Evolutionary conservation across 2,329 filamentous ascomycete species (phyloP).

Genomic region (Ceratocystiopsis sp.): DNA sequence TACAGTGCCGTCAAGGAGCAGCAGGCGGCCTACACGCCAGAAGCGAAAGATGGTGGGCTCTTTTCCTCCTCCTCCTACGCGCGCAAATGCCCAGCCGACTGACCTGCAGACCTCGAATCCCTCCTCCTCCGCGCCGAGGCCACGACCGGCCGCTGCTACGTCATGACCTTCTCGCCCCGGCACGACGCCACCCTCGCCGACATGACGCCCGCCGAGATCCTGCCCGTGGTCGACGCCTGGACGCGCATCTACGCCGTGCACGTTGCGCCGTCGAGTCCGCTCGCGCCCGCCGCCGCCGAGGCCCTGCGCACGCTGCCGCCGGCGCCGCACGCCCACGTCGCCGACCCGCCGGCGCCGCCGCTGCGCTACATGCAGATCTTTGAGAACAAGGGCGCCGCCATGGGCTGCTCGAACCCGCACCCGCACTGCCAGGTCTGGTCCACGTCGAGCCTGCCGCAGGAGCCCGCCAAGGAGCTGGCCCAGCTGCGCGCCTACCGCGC

Average conservation of each 20-base stretch:
- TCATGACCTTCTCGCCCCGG: constrained; percentile 80
- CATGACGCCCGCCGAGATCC: constrained; percentile 57
- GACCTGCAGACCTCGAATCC: constrained; percentile 48
- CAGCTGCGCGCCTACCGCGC: constrained; percentile 64
- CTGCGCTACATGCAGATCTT: constrained; percentile 99
- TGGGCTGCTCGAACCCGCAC: constrained; percentile 98
- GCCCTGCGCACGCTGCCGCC: constrained; percentile 20
- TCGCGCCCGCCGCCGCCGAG: constrained; percentile 26
- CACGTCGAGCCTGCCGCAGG: constrained; percentile 77
- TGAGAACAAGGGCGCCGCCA: constrained; percentile 93
- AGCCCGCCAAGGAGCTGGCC: constrained; percentile 61
- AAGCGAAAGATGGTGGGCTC: constrained; percentile 7
- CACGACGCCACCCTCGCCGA: constrained; percentile 91
- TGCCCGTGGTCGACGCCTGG: constrained; percentile 79
- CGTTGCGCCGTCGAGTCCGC: constrained; percentile 52
- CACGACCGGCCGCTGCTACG: constrained; percentile 91
- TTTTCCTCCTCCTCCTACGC: no score
- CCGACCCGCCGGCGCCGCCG: constrained; percentile 46
- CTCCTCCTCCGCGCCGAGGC: constrained; percentile 66
- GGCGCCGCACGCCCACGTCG: constrained; percentile 19
- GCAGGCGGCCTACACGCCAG: constrained; percentile 56
- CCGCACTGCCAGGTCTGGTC: constrained; percentile 96
- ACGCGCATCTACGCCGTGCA: constrained; percentile 76
- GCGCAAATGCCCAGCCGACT: no score
- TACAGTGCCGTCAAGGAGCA: constrained; percentile 93